These are phyloP conservation scores for Aspergillus sp. DNA, from an alignment of 2,329 filamentous ascomycete species.

Conservation along the genomic window DNA sequence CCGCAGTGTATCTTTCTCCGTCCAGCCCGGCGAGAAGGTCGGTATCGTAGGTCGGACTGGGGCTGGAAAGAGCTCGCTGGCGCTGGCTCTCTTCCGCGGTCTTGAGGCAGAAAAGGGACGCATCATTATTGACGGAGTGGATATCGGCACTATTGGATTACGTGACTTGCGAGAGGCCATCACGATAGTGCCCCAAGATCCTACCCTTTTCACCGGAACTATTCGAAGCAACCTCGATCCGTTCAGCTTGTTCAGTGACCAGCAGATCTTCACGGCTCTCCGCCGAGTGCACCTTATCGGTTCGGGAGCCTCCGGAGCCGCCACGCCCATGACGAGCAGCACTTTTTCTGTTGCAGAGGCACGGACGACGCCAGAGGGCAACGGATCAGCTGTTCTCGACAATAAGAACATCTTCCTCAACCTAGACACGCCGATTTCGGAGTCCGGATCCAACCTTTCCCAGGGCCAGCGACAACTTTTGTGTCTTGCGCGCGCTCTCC, in stretches of 20 bases:
- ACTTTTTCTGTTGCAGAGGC: constrained; percentile 22
- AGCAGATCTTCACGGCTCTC: constrained; percentile 83
- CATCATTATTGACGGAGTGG: constrained; percentile 87
- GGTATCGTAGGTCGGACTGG: constrained; percentile 95
- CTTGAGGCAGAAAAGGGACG: constrained; percentile 87
- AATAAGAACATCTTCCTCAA: constrained; percentile 97
- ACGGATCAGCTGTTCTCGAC: constrained; percentile 44
- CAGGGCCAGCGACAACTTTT: constrained; percentile 94
- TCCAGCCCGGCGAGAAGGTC: constrained; percentile 83
- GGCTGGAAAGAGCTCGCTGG: constrained; percentile 93
- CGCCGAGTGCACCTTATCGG: constrained; percentile 82
- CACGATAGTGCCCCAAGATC: constrained; percentile 97
- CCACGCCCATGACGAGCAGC: constrained; percentile 34
- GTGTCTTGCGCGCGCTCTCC: constrained; percentile 86
- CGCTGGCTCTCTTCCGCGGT: constrained; percentile 87
- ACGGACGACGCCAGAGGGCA: constrained; percentile 16
- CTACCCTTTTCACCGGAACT: constrained; percentile 85
- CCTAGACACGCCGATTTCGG: constrained; percentile 76
- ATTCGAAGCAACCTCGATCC: constrained; percentile 92
- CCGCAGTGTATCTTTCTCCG: constrained; percentile 79
- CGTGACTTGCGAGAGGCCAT: constrained; percentile 89
- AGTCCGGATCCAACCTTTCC: constrained; percentile 91
- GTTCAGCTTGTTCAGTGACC: constrained; percentile 83
- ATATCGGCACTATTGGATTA: constrained; percentile 87
- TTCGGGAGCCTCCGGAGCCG: constrained; percentile 33